Evolutionary conservation across 352 stramenopile genomes (phyloP), one percentile per base, ranked within the genome.

Genomic region (Globisporangium emineosum): DNA sequence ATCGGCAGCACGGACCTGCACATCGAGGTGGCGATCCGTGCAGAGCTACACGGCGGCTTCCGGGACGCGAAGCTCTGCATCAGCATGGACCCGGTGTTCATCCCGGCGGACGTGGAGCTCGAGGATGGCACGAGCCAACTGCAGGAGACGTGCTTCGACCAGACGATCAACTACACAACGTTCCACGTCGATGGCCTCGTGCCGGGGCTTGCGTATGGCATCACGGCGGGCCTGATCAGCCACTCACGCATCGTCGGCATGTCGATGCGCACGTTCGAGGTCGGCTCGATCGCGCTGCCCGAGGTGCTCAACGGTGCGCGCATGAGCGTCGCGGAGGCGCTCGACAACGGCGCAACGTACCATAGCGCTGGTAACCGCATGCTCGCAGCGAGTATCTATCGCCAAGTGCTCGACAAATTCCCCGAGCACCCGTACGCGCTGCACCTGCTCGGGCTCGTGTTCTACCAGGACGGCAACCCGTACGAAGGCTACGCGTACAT

Each of bases 211-310:
- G 66, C 61, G 13, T 94, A 94, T 58, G 63, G 66, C 9, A 64
- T 94, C 25, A 78, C 73, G 5, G 82, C 76, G 1, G 75, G 73
- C 5, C 73, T 94, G 5, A 66, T 89, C 37, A 77, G 75, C 59
- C 21, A 60, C 47, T 78, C 74, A 23, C 73, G 76, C 27, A 69
- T 91, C 47, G 62, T 92, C 15, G 82, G 72, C 8, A 62, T 89
- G 13, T 94, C 86, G 13, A 81, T 81, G 61, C 76, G 86, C 1
- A 76, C 71, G 8, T 91, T 94, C 56, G 67, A 79, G 7, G 82
- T 93, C 17, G 83, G 67, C 0, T 84, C 79, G 0, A 61, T 91
- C 29, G 30, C 73, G 0, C 37, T 81, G 21, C 58, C 69, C 7
- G 65, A 62, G 2, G 53, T 71, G 0, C 47, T 37, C 5, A 13